Evolutionary conservation across 129 eudicot genomes (phyloP), one percentile per base, ranked within the genome.

Genomic region (Scalesia atractyloides): DNA sequence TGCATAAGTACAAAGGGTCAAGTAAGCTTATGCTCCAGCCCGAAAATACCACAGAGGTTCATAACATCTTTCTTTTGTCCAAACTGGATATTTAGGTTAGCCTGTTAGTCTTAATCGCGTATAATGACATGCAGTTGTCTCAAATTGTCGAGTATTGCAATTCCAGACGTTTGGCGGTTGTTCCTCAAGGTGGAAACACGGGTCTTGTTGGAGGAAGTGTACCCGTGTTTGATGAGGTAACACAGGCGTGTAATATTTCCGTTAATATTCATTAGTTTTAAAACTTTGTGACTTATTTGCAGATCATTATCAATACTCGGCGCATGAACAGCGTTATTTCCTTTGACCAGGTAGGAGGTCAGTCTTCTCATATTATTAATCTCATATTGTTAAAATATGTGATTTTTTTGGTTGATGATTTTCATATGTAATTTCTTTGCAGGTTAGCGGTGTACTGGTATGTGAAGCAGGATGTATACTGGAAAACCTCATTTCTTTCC

Each of bases 171-270:
- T 77, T 94, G 81, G 98, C 98, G 41, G 93, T 94, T 86, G 98
- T 90, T 60, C 98, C 98, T 71, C 98, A 94, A 84, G 98, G 98
- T 58, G 98, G 98, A 77, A 94, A 94, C 79, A 94, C 97, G 9
- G 97, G 98, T 64, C 98, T 94, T 59, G 98, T 94, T 48, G 98
- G 98, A 61, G 98, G 98, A 86, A 94, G 98, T 80, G 90, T 94
- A 69, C 98, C 98, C 15, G 94, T 90, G 59, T 90, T 79, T 83
- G 98, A 90, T 78, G 98, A 94, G 89, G 98, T 94, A 79, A 78
- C 22, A 6, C 70, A n/a, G n/a, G 56, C 58, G 18, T 15, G 18
- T 5, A 5, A 17, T 16, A 9, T 71, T 33, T n/a, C 6, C 20
- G 34, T 37, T 61, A 10, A 16, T 20, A 14, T 59, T 73, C 8